These are phyloP conservation scores for Colletotrichum lindemuthianum DNA, from an alignment of 2,329 filamentous ascomycete genomes.

Conservation along the genomic window DNA sequence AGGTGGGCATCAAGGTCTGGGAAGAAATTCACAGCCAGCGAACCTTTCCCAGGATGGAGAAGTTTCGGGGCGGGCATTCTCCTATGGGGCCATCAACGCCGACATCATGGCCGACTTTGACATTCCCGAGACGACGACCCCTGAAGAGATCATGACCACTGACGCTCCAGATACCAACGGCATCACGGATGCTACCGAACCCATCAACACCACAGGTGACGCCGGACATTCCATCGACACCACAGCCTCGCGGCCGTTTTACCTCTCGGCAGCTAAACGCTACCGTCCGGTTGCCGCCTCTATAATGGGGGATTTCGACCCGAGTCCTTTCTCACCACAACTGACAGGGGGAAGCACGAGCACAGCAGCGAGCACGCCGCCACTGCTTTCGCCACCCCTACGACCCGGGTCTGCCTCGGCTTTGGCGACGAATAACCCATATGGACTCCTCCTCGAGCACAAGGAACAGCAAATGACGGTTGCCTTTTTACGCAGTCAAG, in stretches of 20 bases:
- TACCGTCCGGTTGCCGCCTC: slow-evolving; percentile 32
- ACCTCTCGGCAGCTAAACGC: slow-evolving; percentile 6
- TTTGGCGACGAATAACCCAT: slow-evolving; percentile 41
- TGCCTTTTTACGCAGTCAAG: slow-evolving; percentile 43
- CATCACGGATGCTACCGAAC: too few species aligned
- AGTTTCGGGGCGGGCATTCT: slow-evolving; percentile 1
- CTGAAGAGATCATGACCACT: too few species aligned
- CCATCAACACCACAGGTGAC: too few species aligned
- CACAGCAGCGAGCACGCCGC: slow-evolving; percentile 26
- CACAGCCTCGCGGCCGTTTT: background rate
- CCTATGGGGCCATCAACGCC: slow-evolving; percentile 31
- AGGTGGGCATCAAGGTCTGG: background rate
- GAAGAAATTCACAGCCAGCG: background rate
- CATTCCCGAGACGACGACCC: slow-evolving; percentile 3
- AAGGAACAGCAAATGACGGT: slow-evolving; percentile 45
- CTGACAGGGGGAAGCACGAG: slow-evolving; percentile 19
- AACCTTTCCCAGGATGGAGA: background rate
- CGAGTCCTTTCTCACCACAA: slow-evolving; percentile 22
- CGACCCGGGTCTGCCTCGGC: slow-evolving; percentile 3
- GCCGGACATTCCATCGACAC: background rate
- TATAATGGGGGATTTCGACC: slow-evolving; percentile 34
- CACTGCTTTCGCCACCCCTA: slow-evolving; percentile 37
- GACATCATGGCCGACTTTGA: slow-evolving; percentile 34
- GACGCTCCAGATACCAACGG: too few species aligned
- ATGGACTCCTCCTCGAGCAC: slow-evolving; percentile 44